Conservation (phyloP, 1,139 yeast species). For the Yamadazyma sp. region DNA sequence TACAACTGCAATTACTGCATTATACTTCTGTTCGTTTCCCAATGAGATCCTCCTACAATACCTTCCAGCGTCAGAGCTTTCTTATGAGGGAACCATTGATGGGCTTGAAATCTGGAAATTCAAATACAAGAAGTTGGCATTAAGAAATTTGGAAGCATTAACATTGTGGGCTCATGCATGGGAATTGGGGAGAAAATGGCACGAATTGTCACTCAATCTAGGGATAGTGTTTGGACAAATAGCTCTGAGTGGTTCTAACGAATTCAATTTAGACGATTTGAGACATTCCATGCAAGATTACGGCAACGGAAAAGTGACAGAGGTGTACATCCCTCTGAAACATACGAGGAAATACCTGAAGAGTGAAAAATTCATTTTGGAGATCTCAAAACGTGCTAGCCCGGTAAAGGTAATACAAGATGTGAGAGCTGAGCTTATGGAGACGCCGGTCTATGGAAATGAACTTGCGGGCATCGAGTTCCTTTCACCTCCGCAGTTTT, state of each 20-base stretch:
- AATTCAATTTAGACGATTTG: conserved; percentile 21
- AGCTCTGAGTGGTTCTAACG: conserved; percentile 13
- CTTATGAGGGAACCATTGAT: conserved; percentile 6
- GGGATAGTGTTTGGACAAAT: conserved; percentile 20
- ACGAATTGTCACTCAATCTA: conserved; percentile 20
- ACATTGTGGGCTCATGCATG: conserved; percentile 23
- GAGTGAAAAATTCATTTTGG: conserved; percentile 16
- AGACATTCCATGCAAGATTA: conserved; percentile 28
- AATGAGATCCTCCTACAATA: conserved; percentile 16
- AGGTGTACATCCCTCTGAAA: conserved; percentile 15
- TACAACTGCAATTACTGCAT: conserved; percentile 32
- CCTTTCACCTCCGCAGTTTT: conserved; percentile 20
- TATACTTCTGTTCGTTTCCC: conserved; percentile 33
- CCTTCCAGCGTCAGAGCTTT: conserved; percentile 9
- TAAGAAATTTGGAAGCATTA: conserved; percentile 19
- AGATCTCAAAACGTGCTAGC: conserved; percentile 14
- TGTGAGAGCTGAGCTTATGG: not conserved
- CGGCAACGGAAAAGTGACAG: conserved; percentile 24
- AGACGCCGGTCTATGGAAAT: not conserved
- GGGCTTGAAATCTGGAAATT: conserved; percentile 14
- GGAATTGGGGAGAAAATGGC: conserved; percentile 30
- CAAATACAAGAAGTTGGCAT: conserved; percentile 21
- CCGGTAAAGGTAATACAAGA: conserved; percentile 3
- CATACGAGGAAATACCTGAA: not conserved
- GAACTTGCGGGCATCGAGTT: conserved; percentile 3